Base-by-base conservation (phyloP, 768 basidiomycete genomes). In the Tubosaeta brunneosetosa region DNA sequence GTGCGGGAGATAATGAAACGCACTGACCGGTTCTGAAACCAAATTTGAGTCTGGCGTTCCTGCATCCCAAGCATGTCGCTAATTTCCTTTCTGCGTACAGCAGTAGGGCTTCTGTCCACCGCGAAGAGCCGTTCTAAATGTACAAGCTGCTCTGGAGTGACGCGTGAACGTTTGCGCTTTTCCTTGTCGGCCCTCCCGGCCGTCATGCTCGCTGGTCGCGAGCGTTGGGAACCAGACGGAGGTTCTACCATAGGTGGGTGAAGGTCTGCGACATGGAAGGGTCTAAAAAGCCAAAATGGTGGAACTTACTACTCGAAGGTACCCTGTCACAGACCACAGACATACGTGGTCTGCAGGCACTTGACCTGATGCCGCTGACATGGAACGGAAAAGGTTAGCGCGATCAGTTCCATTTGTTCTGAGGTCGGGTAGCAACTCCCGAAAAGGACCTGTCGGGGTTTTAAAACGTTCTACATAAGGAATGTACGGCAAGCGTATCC, bases 11-110 rank as follows among this genome's bases (percentile, higher is more conserved):
- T 12, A 48, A 11, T 46, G 38, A 9, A 31, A 31, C 6, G 32
- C 5, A 57, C 59, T 7, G 26, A 60, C 89, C 89, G 76, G 64
- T 92, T 91, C 66, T 92, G 89, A 61, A 91, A 92, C 90, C 90
- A 91, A 44, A 92, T 86, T 69, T 91, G 90, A 0, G 87, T 90
- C 73, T 91, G 90, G 34, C 88, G 83, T 69, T 91, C 90, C 47
- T 86, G 80, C 85, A 92, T 90, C 14, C 87, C 86, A 5, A 92
- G 74, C 50, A 80, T 67, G 25, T 83, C 79, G 52, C 85, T 82
- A 48, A 92, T 88, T 60, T 90, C 88, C 49, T 82, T 80, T 40
- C 90, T 76, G 45, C 82, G 77, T 11, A 78, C 77, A 2, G 85
- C 84, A 3, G 85, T 85, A 10, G 90, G 90, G 63, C 82, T 86